These are phyloP conservation scores for Sclerotinia sclerotiorum DNA, from an alignment of 2,329 filamentous ascomycete genomes.

Conservation along the genomic window DNA sequence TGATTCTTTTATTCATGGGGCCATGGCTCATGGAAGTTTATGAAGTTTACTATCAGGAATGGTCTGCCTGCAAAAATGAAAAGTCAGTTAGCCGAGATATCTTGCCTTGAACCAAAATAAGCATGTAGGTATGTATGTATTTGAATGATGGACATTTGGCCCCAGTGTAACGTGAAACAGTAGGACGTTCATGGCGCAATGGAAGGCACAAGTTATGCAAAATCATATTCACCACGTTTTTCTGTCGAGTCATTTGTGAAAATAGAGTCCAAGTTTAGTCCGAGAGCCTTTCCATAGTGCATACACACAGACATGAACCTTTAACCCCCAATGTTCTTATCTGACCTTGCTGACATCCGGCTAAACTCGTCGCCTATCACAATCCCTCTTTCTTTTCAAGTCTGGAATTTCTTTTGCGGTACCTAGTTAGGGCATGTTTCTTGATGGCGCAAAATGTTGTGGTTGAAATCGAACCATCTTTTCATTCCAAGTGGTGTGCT, in stretches of 20 bases:
- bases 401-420: background rate
- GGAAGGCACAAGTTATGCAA: background rate
- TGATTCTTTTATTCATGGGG: background rate
- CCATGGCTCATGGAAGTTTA: background rate
- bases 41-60: slow-evolving; percentile 8
- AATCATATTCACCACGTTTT: background rate
- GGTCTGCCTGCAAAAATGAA: background rate
- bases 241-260: slow-evolving; percentile 1
- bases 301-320: slow-evolving; percentile 10
- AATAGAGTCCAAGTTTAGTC: background rate
- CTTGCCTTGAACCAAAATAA: background rate
- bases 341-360: background rate
- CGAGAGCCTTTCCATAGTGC: slow-evolving; percentile 6
- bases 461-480: background rate
- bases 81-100: slow-evolving; percentile 12
- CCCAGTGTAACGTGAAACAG: background rate
- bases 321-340: background rate
- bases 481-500: background rate
- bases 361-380: background rate
- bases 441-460: background rate
- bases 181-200: background rate
- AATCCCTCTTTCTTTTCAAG: background rate
- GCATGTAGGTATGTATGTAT: background rate
- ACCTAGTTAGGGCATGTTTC: background rate
- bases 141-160: background rate